These are phyloP conservation scores for Nicotiana benthamiana DNA, from an alignment of 257 asterid genomes.

Conservation along the genomic window DNA sequence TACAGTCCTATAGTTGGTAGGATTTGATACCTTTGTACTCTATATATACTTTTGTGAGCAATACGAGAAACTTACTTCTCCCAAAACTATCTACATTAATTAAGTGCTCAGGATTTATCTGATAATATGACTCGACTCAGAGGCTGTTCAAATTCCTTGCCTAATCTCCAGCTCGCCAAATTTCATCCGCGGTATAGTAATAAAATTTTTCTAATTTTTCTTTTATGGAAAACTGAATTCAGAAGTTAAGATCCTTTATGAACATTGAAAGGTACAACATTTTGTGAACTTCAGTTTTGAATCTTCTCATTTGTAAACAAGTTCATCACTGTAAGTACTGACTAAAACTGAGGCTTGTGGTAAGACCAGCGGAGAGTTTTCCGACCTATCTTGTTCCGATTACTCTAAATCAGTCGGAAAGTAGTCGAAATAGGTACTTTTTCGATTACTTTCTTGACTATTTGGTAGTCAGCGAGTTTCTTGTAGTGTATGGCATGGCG, in stretches of 20 bases:
- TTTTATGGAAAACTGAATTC: neutral
- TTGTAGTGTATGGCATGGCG: no score
- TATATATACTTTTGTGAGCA: no score
- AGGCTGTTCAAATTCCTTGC: constrained; percentile 20
- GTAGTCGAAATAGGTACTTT: no score
- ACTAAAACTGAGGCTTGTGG: neutral
- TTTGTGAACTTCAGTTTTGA: neutral
- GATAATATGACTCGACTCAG: constrained; percentile 15
- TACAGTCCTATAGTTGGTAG: no score
- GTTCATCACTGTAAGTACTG: neutral
- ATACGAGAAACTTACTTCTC: no score
- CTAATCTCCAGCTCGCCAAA: neutral
- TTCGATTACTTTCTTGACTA: no score
- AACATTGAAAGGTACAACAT: neutral
- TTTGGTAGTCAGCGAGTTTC: no score
- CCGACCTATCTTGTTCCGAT: no score
- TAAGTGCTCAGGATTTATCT: constrained; percentile 8
- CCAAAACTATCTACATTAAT: no score
- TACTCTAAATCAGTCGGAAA: no score
- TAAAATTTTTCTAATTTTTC: neutral
- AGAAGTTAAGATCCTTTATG: neutral
- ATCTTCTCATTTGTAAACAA: neutral
- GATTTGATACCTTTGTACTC: no score
- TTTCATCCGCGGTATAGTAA: constrained; percentile 16
- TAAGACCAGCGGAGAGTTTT: no score